Evolutionary conservation across 495 filamentous ascomycete species (phyloP).

Genomic region (Aspergillus coremiiformis): DNA sequence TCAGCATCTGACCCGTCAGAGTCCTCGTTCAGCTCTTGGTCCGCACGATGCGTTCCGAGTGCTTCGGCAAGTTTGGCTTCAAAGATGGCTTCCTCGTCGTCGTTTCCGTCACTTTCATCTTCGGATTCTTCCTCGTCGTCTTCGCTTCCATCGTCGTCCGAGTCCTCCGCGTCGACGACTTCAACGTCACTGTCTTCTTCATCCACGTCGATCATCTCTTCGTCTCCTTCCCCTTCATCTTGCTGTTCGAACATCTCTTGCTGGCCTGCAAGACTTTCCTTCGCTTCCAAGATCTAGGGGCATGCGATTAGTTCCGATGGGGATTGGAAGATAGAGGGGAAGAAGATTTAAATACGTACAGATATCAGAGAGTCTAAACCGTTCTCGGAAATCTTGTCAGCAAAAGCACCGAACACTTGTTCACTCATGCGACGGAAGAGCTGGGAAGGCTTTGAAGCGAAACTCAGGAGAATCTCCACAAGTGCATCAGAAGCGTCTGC

Average conservation of each 20-base stretch:
- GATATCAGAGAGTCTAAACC: conserved; percentile 65
- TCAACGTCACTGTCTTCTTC: conserved; percentile 36
- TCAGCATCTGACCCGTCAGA: conserved; percentile 59
- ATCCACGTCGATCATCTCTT: conserved; percentile 32
- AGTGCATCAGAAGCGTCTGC: conserved; percentile 65
- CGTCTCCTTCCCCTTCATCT: conserved; percentile 53
- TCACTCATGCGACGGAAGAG: conserved; percentile 80
- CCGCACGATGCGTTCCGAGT: conserved; percentile 55
- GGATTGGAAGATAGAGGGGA: background rate
- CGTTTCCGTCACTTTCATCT: conserved; percentile 37
- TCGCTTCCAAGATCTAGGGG: conserved; percentile 58
- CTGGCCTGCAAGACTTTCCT: conserved; percentile 76
- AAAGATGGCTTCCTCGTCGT: conserved; percentile 53
- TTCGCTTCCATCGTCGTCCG: conserved; percentile 28
- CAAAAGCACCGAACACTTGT: conserved; percentile 78
- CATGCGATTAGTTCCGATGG: background rate
- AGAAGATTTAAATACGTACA: conserved; percentile 23
- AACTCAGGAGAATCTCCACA: conserved; percentile 79
- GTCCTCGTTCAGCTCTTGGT: conserved; percentile 47
- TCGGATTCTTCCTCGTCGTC: conserved; percentile 36
- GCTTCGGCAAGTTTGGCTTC: conserved; percentile 72
- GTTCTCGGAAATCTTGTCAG: conserved; percentile 57
- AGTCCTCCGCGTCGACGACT: conserved; percentile 30
- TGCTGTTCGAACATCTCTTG: conserved; percentile 76
- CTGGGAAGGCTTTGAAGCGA: conserved; percentile 77